Evolutionary conservation across 192 early-diverging fungal genomes (phyloP).

Genomic region (Umbelopsis ramanniana): DNA sequence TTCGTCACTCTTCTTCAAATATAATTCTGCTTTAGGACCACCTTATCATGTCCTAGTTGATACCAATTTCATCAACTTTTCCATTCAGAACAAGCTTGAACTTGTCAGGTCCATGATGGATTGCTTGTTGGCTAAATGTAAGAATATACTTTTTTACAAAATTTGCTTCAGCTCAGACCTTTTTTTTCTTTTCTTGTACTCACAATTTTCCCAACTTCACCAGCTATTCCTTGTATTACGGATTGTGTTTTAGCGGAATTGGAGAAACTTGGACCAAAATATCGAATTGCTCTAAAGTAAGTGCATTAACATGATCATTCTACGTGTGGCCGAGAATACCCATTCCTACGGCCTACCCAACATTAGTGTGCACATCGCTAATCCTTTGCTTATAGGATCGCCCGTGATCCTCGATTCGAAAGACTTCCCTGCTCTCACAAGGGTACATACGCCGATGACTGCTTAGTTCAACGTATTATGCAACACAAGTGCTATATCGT

Average conservation of each 20-base stretch:
- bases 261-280: conserved; percentile 97
- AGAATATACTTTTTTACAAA: conserved; percentile 1
- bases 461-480: conserved; percentile 88
- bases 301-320: neutral
- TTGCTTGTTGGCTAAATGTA: conserved; percentile 96
- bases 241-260: conserved; percentile 99
- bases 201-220: neutral
- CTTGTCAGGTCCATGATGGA: conserved; percentile 98
- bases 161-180: neutral
- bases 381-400: conserved; percentile 58
- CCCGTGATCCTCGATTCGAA: conserved; percentile 97
- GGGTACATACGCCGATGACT: conserved; percentile 99
- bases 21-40: conserved; percentile 93
- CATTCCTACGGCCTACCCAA: no score
- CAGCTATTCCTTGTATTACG: conserved; percentile 92
- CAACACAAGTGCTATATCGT: conserved; percentile 98
- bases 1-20: conserved; percentile 95
- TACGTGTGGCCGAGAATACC: neutral
- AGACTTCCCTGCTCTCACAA: conserved; percentile 95
- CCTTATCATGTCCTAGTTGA: conserved; percentile 97
- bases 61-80: conserved; percentile 99
- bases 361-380: neutral
- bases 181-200: neutral
- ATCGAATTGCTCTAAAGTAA: conserved; percentile 88
- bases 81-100: conserved; percentile 98